Evolutionary conservation across 148 eudicot genomes (phyloP).

Genomic region (Bassia scoparia): DNA sequence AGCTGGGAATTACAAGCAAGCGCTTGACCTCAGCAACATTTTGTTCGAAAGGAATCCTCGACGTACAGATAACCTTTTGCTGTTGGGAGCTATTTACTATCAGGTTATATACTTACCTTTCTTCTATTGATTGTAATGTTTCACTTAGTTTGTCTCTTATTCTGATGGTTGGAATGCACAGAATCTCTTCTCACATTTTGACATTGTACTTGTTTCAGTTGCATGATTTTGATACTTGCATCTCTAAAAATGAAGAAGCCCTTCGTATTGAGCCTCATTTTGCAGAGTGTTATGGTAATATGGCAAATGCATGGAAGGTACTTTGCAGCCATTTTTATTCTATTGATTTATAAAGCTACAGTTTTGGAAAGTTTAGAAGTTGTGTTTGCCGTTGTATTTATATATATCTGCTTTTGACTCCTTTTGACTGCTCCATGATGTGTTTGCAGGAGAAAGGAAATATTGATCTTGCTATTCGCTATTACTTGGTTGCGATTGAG

Average conservation of each 20-base stretch:
- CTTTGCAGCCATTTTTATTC: neutral
- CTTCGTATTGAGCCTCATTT: constrained; percentile 71
- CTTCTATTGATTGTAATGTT: neutral
- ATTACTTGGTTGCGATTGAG: constrained; percentile 85
- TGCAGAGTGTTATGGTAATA: constrained; percentile 94
- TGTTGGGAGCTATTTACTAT: constrained; percentile 81
- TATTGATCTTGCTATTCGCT: constrained; percentile 82
- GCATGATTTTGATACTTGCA: constrained; percentile 80
- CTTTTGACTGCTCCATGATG: constrained; percentile 11
- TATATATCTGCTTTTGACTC: neutral
- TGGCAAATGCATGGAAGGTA: constrained; percentile 99
- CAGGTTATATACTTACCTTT: constrained; percentile 46
- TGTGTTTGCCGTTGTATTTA: neutral
- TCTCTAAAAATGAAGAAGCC: constrained; percentile 94
- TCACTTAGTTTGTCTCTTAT: neutral
- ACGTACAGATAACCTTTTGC: constrained; percentile 89
- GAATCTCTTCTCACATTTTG: constrained; percentile 19
- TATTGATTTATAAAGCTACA: constrained; percentile 6
- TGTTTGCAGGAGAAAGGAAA: constrained; percentile 83
- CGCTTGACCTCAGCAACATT: constrained; percentile 73
- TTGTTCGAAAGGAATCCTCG: constrained; percentile 73
- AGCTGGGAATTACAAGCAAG: constrained; percentile 80
- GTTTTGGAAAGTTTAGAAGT: neutral
- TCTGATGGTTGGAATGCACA: neutral
- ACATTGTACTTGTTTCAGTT: constrained; percentile 40